Evolutionary conservation across 2,329 filamentous ascomycete genomes (phyloP), one percentile per base, ranked within the genome.

Genomic region (Alternaria burnsii): DNA sequence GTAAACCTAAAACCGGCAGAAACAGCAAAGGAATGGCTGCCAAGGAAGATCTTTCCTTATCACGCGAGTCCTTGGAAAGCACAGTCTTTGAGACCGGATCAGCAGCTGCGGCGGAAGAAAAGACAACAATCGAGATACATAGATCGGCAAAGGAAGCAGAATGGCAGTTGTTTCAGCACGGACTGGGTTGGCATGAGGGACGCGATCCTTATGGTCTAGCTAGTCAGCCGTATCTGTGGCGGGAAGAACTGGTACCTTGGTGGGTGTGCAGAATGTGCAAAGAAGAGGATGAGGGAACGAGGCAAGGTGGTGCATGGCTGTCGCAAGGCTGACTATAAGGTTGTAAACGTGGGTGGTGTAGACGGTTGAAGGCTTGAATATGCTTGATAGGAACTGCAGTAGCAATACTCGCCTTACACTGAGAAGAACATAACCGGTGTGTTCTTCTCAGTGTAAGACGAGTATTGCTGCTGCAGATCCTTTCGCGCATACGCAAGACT

Each of bases 141-240:
- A 6, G 16, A 24, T 0, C 12, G 10, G 26, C 16, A 4, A 16
- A 16, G 4, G 38, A 8, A 20, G 10, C 16, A 14, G 6, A 22
- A 32, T n/a, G 10, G 16, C 22, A 36, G 46, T 14, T 10, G 5
- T 24, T 8, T 5, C 18, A 32, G 5, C 54, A 56, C 38, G n/a
- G 6, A 11, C 22, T 14, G 8, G 46, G 46, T 9, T 5, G 7
- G 46, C 54, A 56, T 16, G 24, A 43, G 10, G 38, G 54, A 16
- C 36, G 54, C 3, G 46, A 51, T 51, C 46, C 28, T 14, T 51
- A 51, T 28, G 46, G 46, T 10, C 10, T 56, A 16, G 46, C 38
- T 6, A 51, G 54, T 26, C 28, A 32, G 28, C 44, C 34, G n/a
- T 51, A 55, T 36, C 18, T 51, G 34, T 14, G 32, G 14, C 18